These are phyloP conservation scores for Leucoagaricus sp. DNA, from an alignment of 1,284 basidiomycete genomes.

Conservation along the genomic window DNA sequence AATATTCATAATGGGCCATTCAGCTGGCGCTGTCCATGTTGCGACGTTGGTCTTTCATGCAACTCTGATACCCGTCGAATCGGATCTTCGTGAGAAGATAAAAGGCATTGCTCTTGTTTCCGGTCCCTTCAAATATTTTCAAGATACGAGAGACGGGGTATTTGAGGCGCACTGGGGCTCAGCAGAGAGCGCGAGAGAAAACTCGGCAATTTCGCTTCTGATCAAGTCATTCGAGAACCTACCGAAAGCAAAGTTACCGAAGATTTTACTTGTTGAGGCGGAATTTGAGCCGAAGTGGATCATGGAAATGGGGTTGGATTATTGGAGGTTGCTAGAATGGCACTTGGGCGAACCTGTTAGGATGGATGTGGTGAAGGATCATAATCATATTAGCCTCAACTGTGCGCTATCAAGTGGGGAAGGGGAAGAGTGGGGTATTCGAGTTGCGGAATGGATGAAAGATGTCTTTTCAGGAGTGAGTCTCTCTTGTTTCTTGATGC, in stretches of 20 bases:
- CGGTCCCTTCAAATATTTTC: conserved; percentile 38
- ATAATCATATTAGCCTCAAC: conserved; percentile 64
- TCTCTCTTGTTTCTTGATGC: background rate
- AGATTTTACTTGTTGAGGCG: conserved; percentile 42
- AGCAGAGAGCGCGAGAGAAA: conserved; percentile 38
- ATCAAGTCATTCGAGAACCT: conserved; percentile 30
- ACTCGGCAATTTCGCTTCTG: conserved; percentile 39
- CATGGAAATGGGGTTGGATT: conserved; percentile 31
- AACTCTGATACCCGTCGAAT: conserved; percentile 32
- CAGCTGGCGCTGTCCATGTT: conserved; percentile 54
- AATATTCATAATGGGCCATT: conserved; percentile 58
- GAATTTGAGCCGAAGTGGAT: conserved; percentile 54
- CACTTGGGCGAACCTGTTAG: conserved; percentile 28
- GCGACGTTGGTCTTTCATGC: conserved; percentile 46
- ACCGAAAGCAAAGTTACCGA: conserved; percentile 36
- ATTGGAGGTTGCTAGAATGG: conserved; percentile 37
- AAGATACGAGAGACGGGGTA: conserved; percentile 25
- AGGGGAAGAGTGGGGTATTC: conserved; percentile 63
- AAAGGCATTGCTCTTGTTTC: conserved; percentile 48
- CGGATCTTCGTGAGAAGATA: conserved; percentile 38
- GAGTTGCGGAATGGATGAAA: conserved; percentile 49
- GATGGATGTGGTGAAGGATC: conserved; percentile 45
- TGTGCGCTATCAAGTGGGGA: conserved; percentile 51
- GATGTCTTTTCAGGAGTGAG: background rate
- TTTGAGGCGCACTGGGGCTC: conserved; percentile 46